These are phyloP conservation scores for Penicillium sp. DNA, from an alignment of 2,329 filamentous ascomycete genomes.

Conservation along the genomic window DNA sequence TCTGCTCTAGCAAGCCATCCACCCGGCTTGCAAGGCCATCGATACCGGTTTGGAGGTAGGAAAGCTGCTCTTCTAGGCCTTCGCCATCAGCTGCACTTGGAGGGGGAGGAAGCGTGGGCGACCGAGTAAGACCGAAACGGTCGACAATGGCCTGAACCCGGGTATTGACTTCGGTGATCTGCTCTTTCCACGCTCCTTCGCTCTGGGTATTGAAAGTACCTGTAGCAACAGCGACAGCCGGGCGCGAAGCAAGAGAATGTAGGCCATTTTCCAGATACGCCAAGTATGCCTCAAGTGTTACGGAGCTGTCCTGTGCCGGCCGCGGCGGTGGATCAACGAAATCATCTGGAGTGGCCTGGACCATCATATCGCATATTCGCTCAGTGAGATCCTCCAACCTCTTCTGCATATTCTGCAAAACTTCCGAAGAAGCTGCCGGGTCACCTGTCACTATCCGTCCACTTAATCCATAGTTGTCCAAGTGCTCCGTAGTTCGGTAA, in stretches of 20 bases:
- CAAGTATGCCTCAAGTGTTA: constrained; percentile 56
- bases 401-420: constrained; percentile 61
- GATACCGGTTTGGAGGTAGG: constrained; percentile 74
- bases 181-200: constrained; percentile 42
- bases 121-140: constrained; percentile 43
- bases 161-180: constrained; percentile 62
- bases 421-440: constrained; percentile 34
- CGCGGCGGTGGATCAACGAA: constrained; percentile 40
- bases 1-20: constrained; percentile 79
- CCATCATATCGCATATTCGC: constrained; percentile 64
- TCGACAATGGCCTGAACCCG: constrained; percentile 61
- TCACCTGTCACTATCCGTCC: constrained; percentile 19
- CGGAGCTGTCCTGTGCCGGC: constrained; percentile 26
- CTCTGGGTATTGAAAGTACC: constrained; percentile 35
- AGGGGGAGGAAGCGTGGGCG: constrained; percentile 54
- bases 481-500: constrained; percentile 66
- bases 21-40: constrained; percentile 74
- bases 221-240: neutral
- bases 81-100: constrained; percentile 56
- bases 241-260: constrained; percentile 56
- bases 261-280: constrained; percentile 70
- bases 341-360: constrained; percentile 41
- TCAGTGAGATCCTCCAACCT: constrained; percentile 67
- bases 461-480: constrained; percentile 49
- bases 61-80: constrained; percentile 64